These are phyloP conservation scores for Tarenaya hassleriana DNA, from an alignment of 345 rosid genomes.

Conservation along the genomic window DNA sequence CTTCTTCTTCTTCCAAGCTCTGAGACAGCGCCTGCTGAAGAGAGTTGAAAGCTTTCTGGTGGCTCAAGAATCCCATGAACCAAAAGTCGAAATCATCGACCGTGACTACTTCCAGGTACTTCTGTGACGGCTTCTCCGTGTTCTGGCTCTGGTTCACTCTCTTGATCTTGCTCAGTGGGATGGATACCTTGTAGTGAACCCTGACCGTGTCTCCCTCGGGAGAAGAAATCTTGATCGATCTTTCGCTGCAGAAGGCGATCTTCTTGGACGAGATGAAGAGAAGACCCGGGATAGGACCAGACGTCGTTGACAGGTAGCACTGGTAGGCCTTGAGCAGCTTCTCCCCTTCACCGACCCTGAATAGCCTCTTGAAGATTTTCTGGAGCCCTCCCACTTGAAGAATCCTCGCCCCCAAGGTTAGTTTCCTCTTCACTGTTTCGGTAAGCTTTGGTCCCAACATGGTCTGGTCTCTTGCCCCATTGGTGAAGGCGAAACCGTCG, in stretches of 20 bases:
- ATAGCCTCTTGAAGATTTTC: constrained; percentile 32
- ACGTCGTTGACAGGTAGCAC: constrained; percentile 47
- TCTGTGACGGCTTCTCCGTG: constrained; percentile 28
- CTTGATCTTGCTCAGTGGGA: constrained; percentile 25
- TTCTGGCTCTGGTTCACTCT: constrained; percentile 29
- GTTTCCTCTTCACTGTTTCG: constrained; percentile 35
- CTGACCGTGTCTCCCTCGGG: constrained; percentile 30
- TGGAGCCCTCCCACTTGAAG: constrained; percentile 31
- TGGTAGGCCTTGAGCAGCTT: constrained; percentile 35
- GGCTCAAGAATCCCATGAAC: constrained; percentile 38
- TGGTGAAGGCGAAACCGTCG: constrained; percentile 42
- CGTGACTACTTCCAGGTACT: constrained; percentile 31
- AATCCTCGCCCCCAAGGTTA: constrained; percentile 34
- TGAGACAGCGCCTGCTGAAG: constrained; percentile 30
- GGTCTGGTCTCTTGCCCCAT: constrained; percentile 50
- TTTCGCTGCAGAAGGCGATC: constrained; percentile 36
- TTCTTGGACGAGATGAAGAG: constrained; percentile 38
- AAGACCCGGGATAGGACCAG: constrained; percentile 48
- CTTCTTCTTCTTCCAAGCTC: constrained; percentile 24
- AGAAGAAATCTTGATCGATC: constrained; percentile 25
- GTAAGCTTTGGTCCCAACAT: constrained; percentile 35
- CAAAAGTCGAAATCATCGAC: constrained; percentile 35
- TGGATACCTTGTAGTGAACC: constrained; percentile 41
- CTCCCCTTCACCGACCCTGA: constrained; percentile 37
- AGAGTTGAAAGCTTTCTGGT: constrained; percentile 30